A percentile compares a stretch with the other conserved stretches of the same genome.
Conservation (phyloP, 2,329 filamentous ascomycete species). For the Xylaria polymorpha region DNA sequence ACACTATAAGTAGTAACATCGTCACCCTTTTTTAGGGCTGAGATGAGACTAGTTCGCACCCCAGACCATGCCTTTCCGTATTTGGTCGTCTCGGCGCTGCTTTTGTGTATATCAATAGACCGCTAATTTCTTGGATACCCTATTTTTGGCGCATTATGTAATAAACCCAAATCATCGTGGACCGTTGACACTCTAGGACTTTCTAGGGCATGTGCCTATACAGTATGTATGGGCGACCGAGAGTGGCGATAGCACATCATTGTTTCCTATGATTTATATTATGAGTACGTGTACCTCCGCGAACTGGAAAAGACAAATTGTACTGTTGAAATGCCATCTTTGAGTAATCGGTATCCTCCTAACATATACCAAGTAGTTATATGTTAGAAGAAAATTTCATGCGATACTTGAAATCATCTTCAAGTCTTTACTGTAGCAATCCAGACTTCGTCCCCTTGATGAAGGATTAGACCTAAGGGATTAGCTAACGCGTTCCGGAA, state of each 20-base stretch:
- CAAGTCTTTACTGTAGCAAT: conserved; percentile 9
- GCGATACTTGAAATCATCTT: not conserved
- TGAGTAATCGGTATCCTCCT: not conserved
- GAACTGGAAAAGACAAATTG: not conserved
- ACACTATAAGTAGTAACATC: no score
- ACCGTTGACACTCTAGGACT: not conserved
- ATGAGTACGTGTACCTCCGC: not conserved
- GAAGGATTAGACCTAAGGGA: conserved; percentile 19
- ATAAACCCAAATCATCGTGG: conserved; percentile 10
- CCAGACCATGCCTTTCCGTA: conserved; percentile 8
- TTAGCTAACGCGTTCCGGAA: conserved; percentile 24
- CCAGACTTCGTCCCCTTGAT: conserved; percentile 2
- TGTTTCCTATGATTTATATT: not conserved
- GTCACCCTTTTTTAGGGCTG: conserved; percentile 33
- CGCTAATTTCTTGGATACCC: conserved; percentile 13
- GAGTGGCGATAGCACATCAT: not conserved
- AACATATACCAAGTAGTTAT: no score
- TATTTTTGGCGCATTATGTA: conserved; percentile 34
- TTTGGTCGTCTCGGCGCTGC: conserved; percentile 14
- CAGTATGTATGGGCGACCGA: not conserved
- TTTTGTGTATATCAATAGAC: not conserved
- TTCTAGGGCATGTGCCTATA: not conserved
- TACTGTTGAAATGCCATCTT: not conserved
- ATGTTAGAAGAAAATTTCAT: not conserved
- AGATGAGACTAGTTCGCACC: conserved; percentile 23